Evolutionary conservation across 139 green algal genomes (phyloP), one percentile per base, ranked within the genome.

Genomic region (Chlamydomonas asymmetrica): DNA sequence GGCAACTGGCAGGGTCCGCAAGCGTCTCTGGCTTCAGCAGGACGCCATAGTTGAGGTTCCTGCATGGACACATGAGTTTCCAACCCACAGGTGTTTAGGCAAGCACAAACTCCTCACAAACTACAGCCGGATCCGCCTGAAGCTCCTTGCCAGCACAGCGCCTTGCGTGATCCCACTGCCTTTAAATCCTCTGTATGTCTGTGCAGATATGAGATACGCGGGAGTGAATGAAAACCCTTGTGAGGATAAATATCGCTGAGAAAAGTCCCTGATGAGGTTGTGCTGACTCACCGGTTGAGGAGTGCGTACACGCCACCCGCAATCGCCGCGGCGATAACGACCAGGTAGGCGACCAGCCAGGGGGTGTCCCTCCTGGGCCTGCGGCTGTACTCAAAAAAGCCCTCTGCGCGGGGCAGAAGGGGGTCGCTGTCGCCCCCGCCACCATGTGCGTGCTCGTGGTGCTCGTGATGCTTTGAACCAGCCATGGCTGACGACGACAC

Each of bases 291-390:
- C 18, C 13, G 13, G 45, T 25, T 76, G 56, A 68, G 0, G 40
- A 76, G 67, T 16, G 70, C 38, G 9, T 59, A 76, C 13, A 76
- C 34, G 57, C 70, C 70, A 31, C 56, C 57, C 7, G 0, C 70
- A 5, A 76, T 4, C 0, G 70, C 40, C 0, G 40, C 32, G 1
- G 3, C 31, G 0, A 76, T 56, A 1, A 76, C 32, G 5, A 76
- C 20, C 4, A 76, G 31, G 57, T 68, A 76, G 3, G 70, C 54
- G 29, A 76, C 25, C 9, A 76, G 54, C 70, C 70, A 76, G 32
- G 25, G 6, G 5, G 39, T 7, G 22, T 76, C 56, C 1, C 70
- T 56, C 1, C 70, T 40, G 0, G 70, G 70, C 8, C 70, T 56
- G 32, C 67, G 59, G 40, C 31, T 35, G 20, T 50, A n/a, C 31